Conservation (phyloP, 2,329 filamentous ascomycete genomes). For the Hypoxylon sp. region DNA sequence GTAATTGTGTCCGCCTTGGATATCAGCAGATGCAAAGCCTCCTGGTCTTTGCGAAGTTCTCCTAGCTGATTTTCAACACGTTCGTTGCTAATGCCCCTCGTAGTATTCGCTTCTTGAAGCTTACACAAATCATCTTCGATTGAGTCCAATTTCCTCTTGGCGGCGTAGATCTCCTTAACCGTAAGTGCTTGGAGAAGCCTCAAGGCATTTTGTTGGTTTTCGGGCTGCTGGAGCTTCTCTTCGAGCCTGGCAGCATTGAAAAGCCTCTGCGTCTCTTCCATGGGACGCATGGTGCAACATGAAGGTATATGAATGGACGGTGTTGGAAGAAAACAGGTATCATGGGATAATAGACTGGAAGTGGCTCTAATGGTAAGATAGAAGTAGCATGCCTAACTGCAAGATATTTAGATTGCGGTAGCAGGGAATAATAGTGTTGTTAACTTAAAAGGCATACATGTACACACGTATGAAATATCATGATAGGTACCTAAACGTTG, state of each 20-base stretch:
- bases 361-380: background rate
- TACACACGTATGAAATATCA: background rate
- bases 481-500: background rate
- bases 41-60: conserved; percentile 34
- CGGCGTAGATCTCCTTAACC: conserved; percentile 41
- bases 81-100: conserved; percentile 21
- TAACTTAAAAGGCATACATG: no score
- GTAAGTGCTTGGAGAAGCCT: conserved; percentile 43
- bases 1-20: conserved; percentile 24
- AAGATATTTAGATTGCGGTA: background rate
- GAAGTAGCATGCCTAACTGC: background rate
- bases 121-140: conserved; percentile 30
- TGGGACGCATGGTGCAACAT: conserved; percentile 33
- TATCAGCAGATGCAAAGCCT: conserved; percentile 28
- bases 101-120: conserved; percentile 26
- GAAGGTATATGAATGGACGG: background rate
- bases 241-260: conserved; percentile 20
- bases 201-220: conserved; percentile 32
- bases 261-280: conserved; percentile 31
- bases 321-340: no score
- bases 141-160: conserved; percentile 29
- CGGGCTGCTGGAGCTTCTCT: conserved; percentile 40
- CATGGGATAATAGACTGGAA: background rate
- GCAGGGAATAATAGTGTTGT: no score
- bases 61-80: conserved; percentile 33